These are phyloP conservation scores for Euphorbia neoarborescens DNA, from an alignment of 441 rosid species.

Conservation along the genomic window DNA sequence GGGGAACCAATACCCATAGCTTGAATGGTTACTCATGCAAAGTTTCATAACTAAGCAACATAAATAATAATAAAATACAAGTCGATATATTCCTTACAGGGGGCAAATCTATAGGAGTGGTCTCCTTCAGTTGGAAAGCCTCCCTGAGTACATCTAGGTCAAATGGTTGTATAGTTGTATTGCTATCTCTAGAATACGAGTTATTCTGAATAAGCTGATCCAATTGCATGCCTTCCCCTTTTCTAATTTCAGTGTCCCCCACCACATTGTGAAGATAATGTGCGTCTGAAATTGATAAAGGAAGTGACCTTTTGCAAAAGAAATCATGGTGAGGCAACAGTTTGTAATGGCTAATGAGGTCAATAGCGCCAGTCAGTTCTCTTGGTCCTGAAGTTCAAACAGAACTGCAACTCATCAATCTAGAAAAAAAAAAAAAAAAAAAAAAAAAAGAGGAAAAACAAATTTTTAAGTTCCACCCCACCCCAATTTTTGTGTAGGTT, in stretches of 20 bases:
- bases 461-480: neutral
- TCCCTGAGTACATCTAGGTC: conserved; percentile 65
- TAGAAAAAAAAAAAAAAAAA: neutral
- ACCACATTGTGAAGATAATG: conserved; percentile 60
- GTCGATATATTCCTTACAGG: conserved; percentile 37
- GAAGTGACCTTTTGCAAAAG: conserved; percentile 87
- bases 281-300: conserved; percentile 68
- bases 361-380: conserved; percentile 80
- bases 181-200: conserved; percentile 36
- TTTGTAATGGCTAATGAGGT: conserved; percentile 77
- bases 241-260: conserved; percentile 44
- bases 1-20: neutral
- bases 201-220: conserved; percentile 68
- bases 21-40: neutral
- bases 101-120: conserved; percentile 62
- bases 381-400: conserved; percentile 51
- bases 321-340: conserved; percentile 72
- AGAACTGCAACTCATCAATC: conserved; percentile 18
- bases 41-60: neutral
- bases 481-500: neutral
- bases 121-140: conserved; percentile 66
- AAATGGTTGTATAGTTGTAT: conserved; percentile 56
- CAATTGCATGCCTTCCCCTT: conserved; percentile 69
- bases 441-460: neutral
- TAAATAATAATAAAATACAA: neutral